These are phyloP conservation scores for Ceratobasidium sp. DNA, from an alignment of 1,284 basidiomycete genomes.

Conservation along the genomic window DNA sequence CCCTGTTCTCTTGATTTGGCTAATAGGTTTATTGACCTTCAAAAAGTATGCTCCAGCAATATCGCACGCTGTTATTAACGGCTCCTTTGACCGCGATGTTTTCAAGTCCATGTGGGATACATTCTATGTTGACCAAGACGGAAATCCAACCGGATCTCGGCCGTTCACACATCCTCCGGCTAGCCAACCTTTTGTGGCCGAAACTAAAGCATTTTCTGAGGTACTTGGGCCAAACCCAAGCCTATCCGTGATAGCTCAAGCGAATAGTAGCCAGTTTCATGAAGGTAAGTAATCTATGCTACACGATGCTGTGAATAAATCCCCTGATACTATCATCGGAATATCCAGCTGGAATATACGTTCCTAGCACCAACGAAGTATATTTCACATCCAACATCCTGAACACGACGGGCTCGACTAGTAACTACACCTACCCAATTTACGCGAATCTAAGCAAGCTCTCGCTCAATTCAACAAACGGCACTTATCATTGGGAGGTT, in stretches of 20 bases:
- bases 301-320: too few species aligned
- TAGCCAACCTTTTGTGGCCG: slow-evolving; percentile 31
- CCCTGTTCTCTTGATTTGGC: background rate
- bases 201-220: slow-evolving; percentile 25
- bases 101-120: slow-evolving; percentile 40
- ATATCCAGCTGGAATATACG: slow-evolving; percentile 35
- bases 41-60: slow-evolving; percentile 21
- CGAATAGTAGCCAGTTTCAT: slow-evolving; percentile 35
- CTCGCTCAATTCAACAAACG: slow-evolving; percentile 37
- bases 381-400: slow-evolving; percentile 45
- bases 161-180: slow-evolving; percentile 30
- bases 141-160: slow-evolving; percentile 5
- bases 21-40: background rate
- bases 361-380: slow-evolving; percentile 35
- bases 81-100: slow-evolving; percentile 38
- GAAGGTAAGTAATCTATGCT: too few species aligned
- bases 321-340: background rate
- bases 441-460: slow-evolving; percentile 33
- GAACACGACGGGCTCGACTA: slow-evolving; percentile 13
- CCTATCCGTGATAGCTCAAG: slow-evolving; percentile 27
- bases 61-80: slow-evolving; percentile 40
- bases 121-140: slow-evolving; percentile 31
- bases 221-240: slow-evolving; percentile 18
- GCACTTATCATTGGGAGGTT: slow-evolving; percentile 27
- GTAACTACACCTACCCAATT: slow-evolving; percentile 28